These are phyloP conservation scores for Oryza coarctata DNA, from an alignment of 176 grass and related monocot species.

Conservation along the genomic window DNA sequence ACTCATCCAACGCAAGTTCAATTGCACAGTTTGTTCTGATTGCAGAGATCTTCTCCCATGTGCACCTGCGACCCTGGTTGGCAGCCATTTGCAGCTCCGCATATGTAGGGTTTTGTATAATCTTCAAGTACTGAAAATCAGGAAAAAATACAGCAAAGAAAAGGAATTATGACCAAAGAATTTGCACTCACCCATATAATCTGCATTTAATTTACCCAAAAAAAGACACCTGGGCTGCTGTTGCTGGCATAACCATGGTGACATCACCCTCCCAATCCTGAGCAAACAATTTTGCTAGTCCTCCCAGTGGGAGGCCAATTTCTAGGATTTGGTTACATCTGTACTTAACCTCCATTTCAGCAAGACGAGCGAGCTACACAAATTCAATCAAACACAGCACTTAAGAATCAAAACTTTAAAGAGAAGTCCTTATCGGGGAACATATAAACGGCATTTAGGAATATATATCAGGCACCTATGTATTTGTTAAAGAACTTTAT, in stretches of 20 bases:
- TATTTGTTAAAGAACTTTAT: neutral
- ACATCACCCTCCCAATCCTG: slow-evolving; percentile 98
- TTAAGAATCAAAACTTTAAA: neutral
- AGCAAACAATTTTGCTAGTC: slow-evolving; percentile 86
- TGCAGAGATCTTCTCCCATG: slow-evolving; percentile 94
- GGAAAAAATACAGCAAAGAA: neutral
- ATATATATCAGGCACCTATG: neutral
- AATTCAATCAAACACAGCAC: slow-evolving; percentile 11
- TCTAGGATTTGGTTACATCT: slow-evolving; percentile 91
- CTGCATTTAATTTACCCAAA: neutral
- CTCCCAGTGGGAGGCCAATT: slow-evolving; percentile 82
- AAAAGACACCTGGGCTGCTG: slow-evolving; percentile 48
- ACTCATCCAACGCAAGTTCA: slow-evolving; percentile 93
- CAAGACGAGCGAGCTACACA: slow-evolving; percentile 77
- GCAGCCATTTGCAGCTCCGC: slow-evolving; percentile 79
- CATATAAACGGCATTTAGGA: neutral
- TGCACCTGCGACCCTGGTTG: slow-evolving; percentile 83
- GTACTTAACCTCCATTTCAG: slow-evolving; percentile 95
- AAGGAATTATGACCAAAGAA: neutral
- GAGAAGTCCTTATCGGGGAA: neutral
- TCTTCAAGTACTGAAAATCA: slow-evolving; percentile 74
- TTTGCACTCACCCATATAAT: neutral
- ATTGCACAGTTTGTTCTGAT: slow-evolving; percentile 97
- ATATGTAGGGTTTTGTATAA: slow-evolving; percentile 88
- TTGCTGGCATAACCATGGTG: slow-evolving; percentile 94